Base-by-base conservation (phyloP, 805 yeast species). In the Candida sanyiensis region DNA sequence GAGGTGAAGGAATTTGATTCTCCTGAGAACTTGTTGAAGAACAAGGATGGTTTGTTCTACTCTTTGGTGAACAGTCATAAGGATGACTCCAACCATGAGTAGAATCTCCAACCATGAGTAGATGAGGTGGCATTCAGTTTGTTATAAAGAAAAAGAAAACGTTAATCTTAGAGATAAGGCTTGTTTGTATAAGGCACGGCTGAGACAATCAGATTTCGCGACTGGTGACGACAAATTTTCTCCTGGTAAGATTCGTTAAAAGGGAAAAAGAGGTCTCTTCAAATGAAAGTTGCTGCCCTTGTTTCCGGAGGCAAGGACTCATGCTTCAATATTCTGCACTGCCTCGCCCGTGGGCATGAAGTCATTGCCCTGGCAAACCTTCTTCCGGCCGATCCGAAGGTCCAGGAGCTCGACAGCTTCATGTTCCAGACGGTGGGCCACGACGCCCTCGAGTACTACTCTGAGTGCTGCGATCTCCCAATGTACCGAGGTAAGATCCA, bases 401-500 rank as follows among this genome's bases (percentile, higher is more conserved):
- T 61, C 19, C 81, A 78, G 48, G 98, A 93, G 58, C 63, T 93
- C 38, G 97, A 93, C 58, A 85, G 96, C 38, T 90, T 82, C 56
- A 93, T 93, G 98, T 93, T 85, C 60, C 98, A 93, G 61, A 93
- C 98, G 0, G 97, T 93, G 7, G 98, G 98, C 0, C 93, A 84
- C 58, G 85, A 83, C 45, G 75, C 83, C 3, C 68, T 93, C 3
- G 70, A 73, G 0, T 59, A 65, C 38, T 86, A 89, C 53, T 64
- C 73, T 3, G 69, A 79, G 43, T 84, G 95, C 52, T 63, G 84
- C 29, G 89, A 77, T 7, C 76, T 83, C 1, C 97, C 98, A 0
- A 62, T 93, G 56, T 87, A 80, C 52, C 63, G 95, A 36, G 75
- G 72, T 6, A 67, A 69, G 11, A 86, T 90, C 24, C 51, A 48